A percentile compares a stretch with the other conserved stretches of the same genome.
phyloP scores from a whole-genome alignment of 192 early-diverging fungal genomes.

The Phycomyces blakesleeanus region DNA sequence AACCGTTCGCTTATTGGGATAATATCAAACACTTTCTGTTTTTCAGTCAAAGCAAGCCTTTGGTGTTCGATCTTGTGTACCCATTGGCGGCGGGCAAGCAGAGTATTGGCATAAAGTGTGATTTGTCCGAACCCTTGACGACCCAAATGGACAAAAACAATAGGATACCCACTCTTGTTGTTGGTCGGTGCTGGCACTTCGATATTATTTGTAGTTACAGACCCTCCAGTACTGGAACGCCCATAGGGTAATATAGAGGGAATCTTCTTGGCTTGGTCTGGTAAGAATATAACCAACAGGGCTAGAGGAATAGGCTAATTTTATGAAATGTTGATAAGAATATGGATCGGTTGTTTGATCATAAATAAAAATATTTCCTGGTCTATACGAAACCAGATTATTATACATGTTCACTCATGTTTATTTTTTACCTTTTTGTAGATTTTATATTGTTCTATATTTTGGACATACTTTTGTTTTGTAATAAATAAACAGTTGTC shows the following conservation, averaged over 20 bases:
- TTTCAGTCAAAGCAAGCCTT: conserved; percentile 40
- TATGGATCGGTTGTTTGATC: too few relatives aligned
- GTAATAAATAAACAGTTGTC: conserved; percentile 82
- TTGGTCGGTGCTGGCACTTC: background rate
- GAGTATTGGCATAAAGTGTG: conserved; percentile 72
- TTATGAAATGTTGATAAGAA: conserved; percentile 12
- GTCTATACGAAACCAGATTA: conserved; percentile 27
- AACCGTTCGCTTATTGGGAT: conserved; percentile 47
- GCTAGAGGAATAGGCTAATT: conserved; percentile 81
- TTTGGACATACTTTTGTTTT: conserved; percentile 58
- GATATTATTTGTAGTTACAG: background rate
- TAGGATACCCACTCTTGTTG: conserved; percentile 9
- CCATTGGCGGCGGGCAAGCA: conserved; percentile 78
- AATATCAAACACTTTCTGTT: conserved; percentile 52
- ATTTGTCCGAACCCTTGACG: conserved; percentile 45
- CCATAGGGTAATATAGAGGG: conserved; percentile 32
- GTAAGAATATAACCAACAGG: conserved; percentile 53
- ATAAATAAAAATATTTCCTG: too few relatives aligned
- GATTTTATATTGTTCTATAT: conserved; percentile 60
- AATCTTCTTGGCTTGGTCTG: conserved; percentile 30
- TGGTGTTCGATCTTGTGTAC: conserved; percentile 73
- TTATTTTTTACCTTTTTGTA: conserved; percentile 40
- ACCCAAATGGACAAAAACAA: conserved; percentile 12
- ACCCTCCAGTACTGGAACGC: background rate
- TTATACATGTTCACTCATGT: background rate